Base-by-base conservation (phyloP, 345 rosid genomes). In the Alliaria petiolata region DNA sequence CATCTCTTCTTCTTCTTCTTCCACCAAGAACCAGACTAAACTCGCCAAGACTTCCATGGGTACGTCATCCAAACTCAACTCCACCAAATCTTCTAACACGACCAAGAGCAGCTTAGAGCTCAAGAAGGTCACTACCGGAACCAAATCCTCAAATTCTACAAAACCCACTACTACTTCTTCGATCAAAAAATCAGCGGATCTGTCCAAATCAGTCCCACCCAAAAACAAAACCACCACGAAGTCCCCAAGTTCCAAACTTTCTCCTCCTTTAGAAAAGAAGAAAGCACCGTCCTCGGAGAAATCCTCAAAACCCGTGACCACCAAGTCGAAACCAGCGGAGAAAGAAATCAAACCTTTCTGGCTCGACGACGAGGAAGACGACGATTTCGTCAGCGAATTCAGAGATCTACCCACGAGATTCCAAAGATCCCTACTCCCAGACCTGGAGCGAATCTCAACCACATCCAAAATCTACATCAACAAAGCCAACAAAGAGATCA, bases 401-500 rank as follows among this genome's bases (percentile, higher is more conserved):
- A 83, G 92, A 81, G 90, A 87, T 67, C 90, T 95, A 2, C 97
- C 93, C 0, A 73, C 70, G 26, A 89, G 68, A 65, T 88, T 95
- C 82, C 98, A 90, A 45, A 80, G 84, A 75, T 80, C 88, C 0
- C 59, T 95, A 3, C 8, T 89, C 13, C 99, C 98, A 40, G 97
- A 95, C 82, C 85, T 92, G 1, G 96, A 90, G 55, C 81, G 69
- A 79, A 83, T 95, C 86, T 92, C 98, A 53, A 73, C 81, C 0
- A 78, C 85, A 20, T 95, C 98, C 46, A 90, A 84, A 69, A 84
- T 77, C 55, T 95, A 95, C 85, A 67, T 95, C 11, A 77, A 76
- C 62, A 81, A 77, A 61, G 96, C 96, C 82, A 92, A 87, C 85
- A 85, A 92, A 70, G 85, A 92, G 67, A 82, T 95, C 76, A 85